Percentiles rank a stretch among this genome's conserved stretches.
These are phyloP conservation scores for Clitocybe nebularis DNA, from an alignment of 1,284 basidiomycete genomes.

Conservation along the genomic window DNA sequence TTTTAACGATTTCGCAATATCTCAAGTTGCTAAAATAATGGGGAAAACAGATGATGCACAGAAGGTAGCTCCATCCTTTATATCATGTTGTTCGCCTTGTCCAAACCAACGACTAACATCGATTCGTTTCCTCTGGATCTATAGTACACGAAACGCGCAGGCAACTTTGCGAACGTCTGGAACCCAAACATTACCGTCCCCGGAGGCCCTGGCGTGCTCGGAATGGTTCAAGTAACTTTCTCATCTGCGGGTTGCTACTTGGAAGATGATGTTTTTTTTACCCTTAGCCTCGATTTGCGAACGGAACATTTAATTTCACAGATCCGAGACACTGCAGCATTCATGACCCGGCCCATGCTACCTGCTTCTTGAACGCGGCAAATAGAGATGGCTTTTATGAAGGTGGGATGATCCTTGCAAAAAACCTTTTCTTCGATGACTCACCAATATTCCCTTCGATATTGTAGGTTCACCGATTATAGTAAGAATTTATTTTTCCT, in stretches of 20 bases:
- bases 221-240: slow-evolving; percentile 50
- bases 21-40: slow-evolving; percentile 55
- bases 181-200: slow-evolving; percentile 52
- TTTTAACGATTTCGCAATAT: slow-evolving; percentile 61
- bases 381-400: slow-evolving; percentile 65
- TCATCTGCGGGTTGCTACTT: neutral
- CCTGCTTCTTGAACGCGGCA: slow-evolving; percentile 57
- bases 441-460: neutral
- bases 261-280: neutral
- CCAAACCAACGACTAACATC: neutral
- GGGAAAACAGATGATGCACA: slow-evolving; percentile 42
- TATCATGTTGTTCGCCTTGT: neutral
- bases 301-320: slow-evolving; percentile 61
- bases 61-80: slow-evolving; percentile 35
- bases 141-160: slow-evolving; percentile 51
- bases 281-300: slow-evolving; percentile 49
- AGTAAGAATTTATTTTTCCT: slow-evolving; percentile 31
- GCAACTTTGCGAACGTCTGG: slow-evolving; percentile 60
- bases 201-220: slow-evolving; percentile 36
- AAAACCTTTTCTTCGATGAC: neutral
- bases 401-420: slow-evolving; percentile 18
- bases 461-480: slow-evolving; percentile 47
- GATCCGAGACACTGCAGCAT: slow-evolving; percentile 65
- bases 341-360: slow-evolving; percentile 51
- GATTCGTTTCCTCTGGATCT: slow-evolving; percentile 1